phyloP scores from a whole-genome alignment of 495 filamentous ascomycete genomes.

The Podospora anserina region DNA sequence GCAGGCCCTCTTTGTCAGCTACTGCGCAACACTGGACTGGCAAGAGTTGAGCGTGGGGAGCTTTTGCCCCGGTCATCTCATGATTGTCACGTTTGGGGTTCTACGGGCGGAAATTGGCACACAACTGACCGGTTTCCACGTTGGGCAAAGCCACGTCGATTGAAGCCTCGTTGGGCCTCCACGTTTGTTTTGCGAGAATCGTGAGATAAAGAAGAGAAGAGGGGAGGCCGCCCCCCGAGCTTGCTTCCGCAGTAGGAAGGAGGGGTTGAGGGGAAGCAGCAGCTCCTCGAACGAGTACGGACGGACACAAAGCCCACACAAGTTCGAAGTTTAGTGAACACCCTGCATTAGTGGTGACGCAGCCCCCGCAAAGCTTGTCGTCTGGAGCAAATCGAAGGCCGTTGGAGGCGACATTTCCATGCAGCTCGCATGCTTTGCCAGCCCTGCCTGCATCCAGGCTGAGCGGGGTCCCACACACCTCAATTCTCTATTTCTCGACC shows the following conservation, averaged over 20 bases:
- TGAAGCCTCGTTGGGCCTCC: background rate
- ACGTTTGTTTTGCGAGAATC: background rate
- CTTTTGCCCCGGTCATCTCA: conserved; percentile 17
- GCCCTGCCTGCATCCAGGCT: background rate
- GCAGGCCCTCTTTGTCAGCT: conserved; percentile 8
- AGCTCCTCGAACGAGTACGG: background rate
- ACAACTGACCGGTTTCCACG: background rate
- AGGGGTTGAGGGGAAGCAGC: background rate
- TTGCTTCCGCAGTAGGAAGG: background rate
- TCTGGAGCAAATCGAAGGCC: background rate
- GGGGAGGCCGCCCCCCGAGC: background rate
- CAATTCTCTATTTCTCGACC: too few relatives aligned
- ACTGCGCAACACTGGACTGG: background rate
- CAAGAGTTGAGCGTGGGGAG: conserved; percentile 11
- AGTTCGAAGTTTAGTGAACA: too few relatives aligned
- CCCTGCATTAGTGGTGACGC: background rate
- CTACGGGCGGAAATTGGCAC: conserved; percentile 10
- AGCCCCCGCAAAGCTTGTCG: conserved; percentile 6
- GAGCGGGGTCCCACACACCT: background rate
- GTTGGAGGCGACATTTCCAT: background rate
- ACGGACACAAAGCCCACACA: background rate
- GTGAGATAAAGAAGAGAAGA: background rate
- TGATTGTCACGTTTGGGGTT: conserved; percentile 15
- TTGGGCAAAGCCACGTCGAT: background rate
- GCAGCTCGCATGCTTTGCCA: background rate